Evolutionary conservation across 495 filamentous ascomycete genomes (phyloP).

Genomic region (Aspergillus biplanus): DNA sequence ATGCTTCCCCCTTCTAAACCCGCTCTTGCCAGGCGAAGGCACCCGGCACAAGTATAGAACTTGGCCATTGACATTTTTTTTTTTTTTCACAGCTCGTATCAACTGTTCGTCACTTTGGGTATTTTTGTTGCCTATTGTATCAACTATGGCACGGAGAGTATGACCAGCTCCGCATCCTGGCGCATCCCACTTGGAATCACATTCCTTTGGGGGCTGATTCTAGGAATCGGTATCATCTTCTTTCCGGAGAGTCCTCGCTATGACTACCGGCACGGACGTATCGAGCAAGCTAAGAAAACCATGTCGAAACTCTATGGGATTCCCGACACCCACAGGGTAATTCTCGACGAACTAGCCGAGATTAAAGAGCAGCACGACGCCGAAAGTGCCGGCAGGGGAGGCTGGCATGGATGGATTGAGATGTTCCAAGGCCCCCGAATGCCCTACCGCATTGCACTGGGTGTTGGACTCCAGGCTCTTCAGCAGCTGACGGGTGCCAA

Average conservation of each 20-base stretch:
- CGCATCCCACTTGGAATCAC: conserved; percentile 79
- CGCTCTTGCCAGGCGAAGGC: not conserved
- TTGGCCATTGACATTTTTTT: not conserved
- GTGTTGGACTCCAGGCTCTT: conserved; percentile 63
- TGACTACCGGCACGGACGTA: conserved; percentile 64
- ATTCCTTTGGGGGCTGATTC: conserved; percentile 71
- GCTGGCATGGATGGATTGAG: conserved; percentile 35
- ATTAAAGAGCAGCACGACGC: conserved; percentile 58
- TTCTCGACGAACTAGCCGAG: conserved; percentile 61
- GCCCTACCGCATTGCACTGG: conserved; percentile 67
- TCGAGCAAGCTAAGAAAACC: conserved; percentile 56
- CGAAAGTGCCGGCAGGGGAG: conserved; percentile 41
- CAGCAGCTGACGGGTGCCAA: conserved; percentile 50
- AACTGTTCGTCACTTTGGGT: conserved; percentile 84
- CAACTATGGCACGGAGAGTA: conserved; percentile 70
- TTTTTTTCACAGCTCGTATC: conserved; percentile 55
- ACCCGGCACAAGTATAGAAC: not conserved
- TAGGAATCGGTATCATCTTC: conserved; percentile 67
- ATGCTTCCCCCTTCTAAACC: conserved; percentile 14
- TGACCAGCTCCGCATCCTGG: conserved; percentile 59
- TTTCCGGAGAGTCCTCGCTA: conserved; percentile 73
- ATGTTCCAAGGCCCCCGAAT: conserved; percentile 69
- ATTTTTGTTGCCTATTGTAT: conserved; percentile 80
- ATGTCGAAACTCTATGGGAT: conserved; percentile 68
- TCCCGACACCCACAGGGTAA: conserved; percentile 58